These are phyloP conservation scores for Lachnellula cervina DNA, from an alignment of 2,329 filamentous ascomycete species.

Conservation along the genomic window DNA sequence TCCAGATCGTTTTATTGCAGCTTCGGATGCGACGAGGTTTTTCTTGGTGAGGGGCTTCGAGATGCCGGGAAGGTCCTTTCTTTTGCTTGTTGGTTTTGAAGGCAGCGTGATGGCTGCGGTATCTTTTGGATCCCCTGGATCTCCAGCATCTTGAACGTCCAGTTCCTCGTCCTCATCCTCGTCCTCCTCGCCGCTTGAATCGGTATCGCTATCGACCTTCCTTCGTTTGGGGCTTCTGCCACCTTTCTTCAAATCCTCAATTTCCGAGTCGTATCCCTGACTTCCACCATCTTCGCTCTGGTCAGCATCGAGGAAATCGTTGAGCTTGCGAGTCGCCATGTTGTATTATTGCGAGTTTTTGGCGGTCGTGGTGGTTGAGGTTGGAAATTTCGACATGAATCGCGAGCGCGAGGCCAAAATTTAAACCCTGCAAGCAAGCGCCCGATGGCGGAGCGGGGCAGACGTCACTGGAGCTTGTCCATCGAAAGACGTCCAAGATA, in stretches of 20 bases:
- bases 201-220: conserved; percentile 45
- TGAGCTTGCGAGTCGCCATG: conserved; percentile 67
- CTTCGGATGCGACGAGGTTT: conserved; percentile 61
- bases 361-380: background rate
- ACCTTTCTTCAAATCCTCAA: conserved; percentile 60
- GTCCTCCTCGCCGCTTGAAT: conserved; percentile 37
- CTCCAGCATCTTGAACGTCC: conserved; percentile 26
- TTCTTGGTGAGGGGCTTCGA: conserved; percentile 57
- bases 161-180: conserved; percentile 24
- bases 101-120: conserved; percentile 2
- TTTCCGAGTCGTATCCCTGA: conserved; percentile 62
- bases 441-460: background rate
- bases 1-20: conserved; percentile 66
- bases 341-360: conserved; percentile 8
- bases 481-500: background rate
- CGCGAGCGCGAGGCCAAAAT: conserved; percentile 4
- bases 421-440: background rate
- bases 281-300: conserved; percentile 49
- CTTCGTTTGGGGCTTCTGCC: conserved; percentile 58
- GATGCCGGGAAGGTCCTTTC: conserved; percentile 41
- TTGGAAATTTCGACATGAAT: background rate
- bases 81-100: conserved; percentile 24
- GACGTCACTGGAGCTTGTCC: background rate
- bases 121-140: conserved; percentile 19
- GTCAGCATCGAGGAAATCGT: conserved; percentile 62